Base-by-base conservation (phyloP, 768 basidiomycete species). In the Panellus pusillus region DNA sequence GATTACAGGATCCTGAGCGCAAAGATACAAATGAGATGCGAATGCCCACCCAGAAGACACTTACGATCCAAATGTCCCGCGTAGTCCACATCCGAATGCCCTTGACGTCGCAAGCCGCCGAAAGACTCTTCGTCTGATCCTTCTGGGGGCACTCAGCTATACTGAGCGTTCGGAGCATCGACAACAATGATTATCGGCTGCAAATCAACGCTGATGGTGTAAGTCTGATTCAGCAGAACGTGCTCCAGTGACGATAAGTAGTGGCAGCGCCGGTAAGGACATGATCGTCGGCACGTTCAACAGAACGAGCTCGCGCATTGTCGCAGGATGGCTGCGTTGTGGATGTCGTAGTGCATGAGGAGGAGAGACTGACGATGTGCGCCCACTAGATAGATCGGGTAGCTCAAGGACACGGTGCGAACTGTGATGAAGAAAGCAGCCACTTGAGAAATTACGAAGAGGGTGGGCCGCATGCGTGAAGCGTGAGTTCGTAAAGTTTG, bases 401-500 rank as follows among this genome's bases (percentile, higher is more conserved):
- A 78, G 61, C 38, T 77, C 75, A 2, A 77, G 59, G 54, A 79
- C 70, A 18, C 67, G 71, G 12, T 80, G 68, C 38, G 67, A 67
- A 47, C 8, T 17, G n/a, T 7, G 76, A 75, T 9, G 66, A 55
- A 3, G 68, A 64, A 6, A 79, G 66, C 5, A 79, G 61, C 77
- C 76, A 79, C 17, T 47, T 36, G 5, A 77, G 55, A n/a, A 72
- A 66, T 0, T 58, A 35, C 8, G 55, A 32, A 1, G 62, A 58
- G 0, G 69, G 70, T 3, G 65, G n/a, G n/a, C n/a, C n/a, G n/a
- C n/a, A n/a, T 70, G 12, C 76, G 42, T 66, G 54, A 28, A 78
- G 64, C 0, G 62, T 66, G 35, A 80, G 70, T 53, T 80, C 76
- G 56, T 79, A 77, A 19, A 80, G 58, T 4, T n/a, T 59, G 38